Evolutionary conservation across 2,329 filamentous ascomycete genomes (phyloP).

Genomic region (Clarireedia hainanense): DNA sequence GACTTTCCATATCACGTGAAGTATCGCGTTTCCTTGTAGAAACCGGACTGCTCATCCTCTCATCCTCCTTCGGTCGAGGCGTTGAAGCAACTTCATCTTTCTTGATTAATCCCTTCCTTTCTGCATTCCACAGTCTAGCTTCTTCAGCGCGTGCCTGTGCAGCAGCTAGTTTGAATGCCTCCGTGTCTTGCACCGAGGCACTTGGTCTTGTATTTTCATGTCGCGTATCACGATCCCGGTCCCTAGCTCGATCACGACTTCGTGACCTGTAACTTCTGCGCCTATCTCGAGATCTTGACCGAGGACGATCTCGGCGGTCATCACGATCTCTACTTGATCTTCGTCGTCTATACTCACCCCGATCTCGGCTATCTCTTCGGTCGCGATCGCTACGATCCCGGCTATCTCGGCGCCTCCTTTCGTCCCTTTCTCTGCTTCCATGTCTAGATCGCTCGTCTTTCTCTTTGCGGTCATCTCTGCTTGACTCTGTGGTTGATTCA

Average conservation of each 20-base stretch:
- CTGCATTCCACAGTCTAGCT: constrained; percentile 52
- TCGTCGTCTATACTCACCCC: constrained; percentile 21
- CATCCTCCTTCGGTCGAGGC: constrained; percentile 16
- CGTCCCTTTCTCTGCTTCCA: constrained; percentile 6
- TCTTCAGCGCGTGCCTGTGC: constrained; percentile 57
- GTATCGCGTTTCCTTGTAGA: constrained; percentile 25
- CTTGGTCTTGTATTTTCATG: constrained; percentile 9
- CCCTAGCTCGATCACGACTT: constrained; percentile 19
- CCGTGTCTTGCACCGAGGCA: constrained; percentile 11
- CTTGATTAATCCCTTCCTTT: constrained; percentile 43
- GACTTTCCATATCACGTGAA: constrained; percentile 25
- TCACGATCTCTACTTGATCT: constrained; percentile 22
- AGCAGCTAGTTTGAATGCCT: constrained; percentile 47
- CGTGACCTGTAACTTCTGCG: constrained; percentile 20
- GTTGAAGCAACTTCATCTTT: constrained; percentile 10
- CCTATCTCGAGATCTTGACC: constrained; percentile 17
- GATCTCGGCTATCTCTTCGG: constrained; percentile 23
- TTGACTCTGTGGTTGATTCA: neutral
- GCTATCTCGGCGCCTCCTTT: constrained; percentile 13
- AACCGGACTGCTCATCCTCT: constrained; percentile 17
- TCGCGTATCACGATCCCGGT: constrained; percentile 15
- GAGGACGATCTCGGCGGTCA: constrained; percentile 23
- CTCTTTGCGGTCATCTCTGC: constrained; percentile 2
- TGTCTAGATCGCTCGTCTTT: constrained; percentile 12
- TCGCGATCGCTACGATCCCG: constrained; percentile 18